Conservation (phyloP, 2,329 filamentous ascomycete genomes). For the Ascosphaera aggregata region DNA sequence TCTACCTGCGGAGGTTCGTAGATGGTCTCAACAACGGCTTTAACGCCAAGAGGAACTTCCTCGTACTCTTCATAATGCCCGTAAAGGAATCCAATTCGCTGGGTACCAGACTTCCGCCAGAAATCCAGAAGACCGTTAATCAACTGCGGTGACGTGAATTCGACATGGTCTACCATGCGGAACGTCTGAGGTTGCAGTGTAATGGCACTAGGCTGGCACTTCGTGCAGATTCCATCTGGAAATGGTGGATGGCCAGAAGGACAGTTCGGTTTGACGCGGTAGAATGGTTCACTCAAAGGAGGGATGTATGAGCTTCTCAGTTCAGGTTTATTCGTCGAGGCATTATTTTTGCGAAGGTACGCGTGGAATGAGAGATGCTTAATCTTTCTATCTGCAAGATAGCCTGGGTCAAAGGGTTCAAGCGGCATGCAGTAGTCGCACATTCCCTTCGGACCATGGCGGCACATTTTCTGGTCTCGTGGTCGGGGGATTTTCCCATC, state of each 20-base stretch:
- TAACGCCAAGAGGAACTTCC: constrained; percentile 80
- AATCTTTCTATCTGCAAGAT: constrained; percentile 89
- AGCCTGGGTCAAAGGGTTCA: constrained; percentile 77
- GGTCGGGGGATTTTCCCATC: constrained; percentile 72
- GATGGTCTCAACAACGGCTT: constrained; percentile 89
- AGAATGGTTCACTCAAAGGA: constrained; percentile 79
- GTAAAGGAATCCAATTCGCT: constrained; percentile 77
- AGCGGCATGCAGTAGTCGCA: constrained; percentile 97
- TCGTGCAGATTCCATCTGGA: constrained; percentile 93
- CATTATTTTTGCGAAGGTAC: constrained; percentile 83
- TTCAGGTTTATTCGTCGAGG: constrained; percentile 89
- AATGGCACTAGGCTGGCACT: constrained; percentile 94
- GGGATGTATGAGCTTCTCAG: constrained; percentile 88
- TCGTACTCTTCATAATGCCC: constrained; percentile 77
- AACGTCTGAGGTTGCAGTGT: constrained; percentile 83
- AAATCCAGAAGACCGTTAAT: constrained; percentile 81
- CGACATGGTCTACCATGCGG: constrained; percentile 95
- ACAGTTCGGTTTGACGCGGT: constrained; percentile 68
- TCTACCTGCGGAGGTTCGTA: constrained; percentile 87
- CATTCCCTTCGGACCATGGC: constrained; percentile 93
- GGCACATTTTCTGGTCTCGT: constrained; percentile 67
- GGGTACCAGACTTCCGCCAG: constrained; percentile 66
- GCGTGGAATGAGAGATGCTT: constrained; percentile 96
- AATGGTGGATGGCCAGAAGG: constrained; percentile 82
- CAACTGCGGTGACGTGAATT: constrained; percentile 66